A percentile compares a stretch with the other conserved stretches of the same genome.
Evolutionary conservation across 129 eudicot species (phyloP).

Genomic region (Solidago caesia): DNA sequence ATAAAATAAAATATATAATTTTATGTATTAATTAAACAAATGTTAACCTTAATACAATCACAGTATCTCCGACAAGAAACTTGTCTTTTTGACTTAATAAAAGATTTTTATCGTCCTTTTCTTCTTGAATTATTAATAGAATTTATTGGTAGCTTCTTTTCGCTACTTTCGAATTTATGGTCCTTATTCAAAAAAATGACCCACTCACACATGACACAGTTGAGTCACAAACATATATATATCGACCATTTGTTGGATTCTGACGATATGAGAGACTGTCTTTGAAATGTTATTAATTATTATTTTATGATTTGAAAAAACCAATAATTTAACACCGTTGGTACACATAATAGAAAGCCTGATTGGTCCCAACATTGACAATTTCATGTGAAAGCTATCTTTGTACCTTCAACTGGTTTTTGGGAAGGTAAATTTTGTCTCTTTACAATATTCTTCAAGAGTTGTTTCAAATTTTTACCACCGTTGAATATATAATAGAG

Average conservation of each 20-base stretch:
- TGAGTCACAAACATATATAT: slow-evolving; percentile 10
- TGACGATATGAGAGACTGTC: background rate
- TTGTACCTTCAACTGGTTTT: slow-evolving; percentile 7
- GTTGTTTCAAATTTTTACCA: background rate
- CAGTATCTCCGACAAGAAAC: too few species aligned
- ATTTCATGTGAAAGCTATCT: slow-evolving; percentile 12
- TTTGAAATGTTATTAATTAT: background rate
- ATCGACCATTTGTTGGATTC: background rate
- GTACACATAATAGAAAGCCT: background rate
- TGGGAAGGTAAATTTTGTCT: background rate
- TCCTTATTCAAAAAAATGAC: background rate
- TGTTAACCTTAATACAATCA: too few species aligned
- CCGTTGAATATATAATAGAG: background rate
- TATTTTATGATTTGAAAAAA: background rate
- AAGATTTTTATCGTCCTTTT: background rate
- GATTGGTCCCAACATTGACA: slow-evolving; percentile 13
- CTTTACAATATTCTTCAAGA: background rate
- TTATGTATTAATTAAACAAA: too few species aligned
- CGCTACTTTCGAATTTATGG: background rate
- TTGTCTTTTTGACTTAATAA: too few species aligned
- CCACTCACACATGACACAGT: background rate
- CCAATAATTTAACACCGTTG: slow-evolving; percentile 14
- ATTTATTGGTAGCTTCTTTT: background rate
- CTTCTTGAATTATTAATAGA: background rate
- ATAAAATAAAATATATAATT: too few species aligned